phyloP scores from a whole-genome alignment of 2,329 filamentous ascomycete genomes.

The Chaetomium sp. region DNA sequence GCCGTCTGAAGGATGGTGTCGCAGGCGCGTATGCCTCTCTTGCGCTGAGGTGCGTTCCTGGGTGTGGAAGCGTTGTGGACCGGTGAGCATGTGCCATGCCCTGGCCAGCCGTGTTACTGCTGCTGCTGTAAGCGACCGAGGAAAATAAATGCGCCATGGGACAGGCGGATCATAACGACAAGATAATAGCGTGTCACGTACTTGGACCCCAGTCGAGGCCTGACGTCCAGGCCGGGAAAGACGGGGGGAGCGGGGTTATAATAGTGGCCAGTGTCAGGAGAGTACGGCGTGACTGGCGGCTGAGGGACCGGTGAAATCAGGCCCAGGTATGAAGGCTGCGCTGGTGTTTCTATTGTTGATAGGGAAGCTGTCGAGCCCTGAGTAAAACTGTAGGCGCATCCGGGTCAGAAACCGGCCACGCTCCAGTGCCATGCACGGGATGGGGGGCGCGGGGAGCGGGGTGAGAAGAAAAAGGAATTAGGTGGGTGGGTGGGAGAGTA shows the following conservation, averaged over 20 bases:
- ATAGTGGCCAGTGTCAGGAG: slow-evolving; percentile 43
- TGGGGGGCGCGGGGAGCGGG: slow-evolving; percentile 10
- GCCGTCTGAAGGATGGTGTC: slow-evolving; percentile 45
- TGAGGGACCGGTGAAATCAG: slow-evolving; percentile 42
- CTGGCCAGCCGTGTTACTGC: slow-evolving; percentile 44
- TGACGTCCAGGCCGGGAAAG: slow-evolving; percentile 46
- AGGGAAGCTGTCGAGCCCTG: slow-evolving; percentile 47
- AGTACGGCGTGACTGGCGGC: slow-evolving; percentile 42
- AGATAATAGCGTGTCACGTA: slow-evolving; percentile 34
- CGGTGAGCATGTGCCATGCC: slow-evolving; percentile 54
- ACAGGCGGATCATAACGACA: slow-evolving; percentile 15
- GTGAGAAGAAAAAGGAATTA: not conserved
- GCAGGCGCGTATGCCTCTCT: slow-evolving; percentile 49
- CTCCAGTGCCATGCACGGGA: slow-evolving; percentile 18
- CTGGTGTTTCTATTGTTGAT: slow-evolving; percentile 46
- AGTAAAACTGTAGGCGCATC: slow-evolving; percentile 42
- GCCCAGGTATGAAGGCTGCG: slow-evolving; percentile 45
- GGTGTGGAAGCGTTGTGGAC: slow-evolving; percentile 46
- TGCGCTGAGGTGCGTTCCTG: slow-evolving; percentile 41
- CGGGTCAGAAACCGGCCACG: slow-evolving; percentile 29
- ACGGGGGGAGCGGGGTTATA: slow-evolving; percentile 40
- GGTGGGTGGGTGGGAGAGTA: not conserved
- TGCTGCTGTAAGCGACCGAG: slow-evolving; percentile 31
- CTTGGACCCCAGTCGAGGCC: slow-evolving; percentile 49
- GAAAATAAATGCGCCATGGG: slow-evolving; percentile 20